Conservation (phyloP, 208 protist genomes). For the Endotrypanum monterogeii region DNA sequence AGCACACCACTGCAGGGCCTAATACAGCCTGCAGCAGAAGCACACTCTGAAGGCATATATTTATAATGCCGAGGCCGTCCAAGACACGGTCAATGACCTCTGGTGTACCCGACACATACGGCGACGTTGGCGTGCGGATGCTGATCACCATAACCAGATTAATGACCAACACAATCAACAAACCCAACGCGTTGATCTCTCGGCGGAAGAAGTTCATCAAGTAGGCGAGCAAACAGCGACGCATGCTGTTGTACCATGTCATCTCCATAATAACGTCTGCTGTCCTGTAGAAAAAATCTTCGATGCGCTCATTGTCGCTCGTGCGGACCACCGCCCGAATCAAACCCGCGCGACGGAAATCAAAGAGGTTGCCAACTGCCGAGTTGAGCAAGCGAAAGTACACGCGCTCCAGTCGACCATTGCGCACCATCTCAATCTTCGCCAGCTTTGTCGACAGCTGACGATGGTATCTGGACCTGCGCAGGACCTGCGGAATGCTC, state of each 20-base stretch:
- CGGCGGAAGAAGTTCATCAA: constrained; percentile 47
- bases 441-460: constrained; percentile 47
- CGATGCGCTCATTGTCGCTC: constrained; percentile 62
- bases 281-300: constrained; percentile 51
- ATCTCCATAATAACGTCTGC: constrained; percentile 58
- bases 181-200: constrained; percentile 42
- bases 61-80: constrained; percentile 34
- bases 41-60: constrained; percentile 47
- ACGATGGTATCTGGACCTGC: constrained; percentile 38
- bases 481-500: constrained; percentile 50
- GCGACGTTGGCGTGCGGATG: constrained; percentile 40
- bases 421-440: constrained; percentile 64
- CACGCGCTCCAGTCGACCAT: constrained; percentile 58
- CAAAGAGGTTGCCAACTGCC: constrained; percentile 44
- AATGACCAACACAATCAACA: constrained; percentile 46
- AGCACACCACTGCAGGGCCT: constrained; percentile 42
- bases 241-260: constrained; percentile 46
- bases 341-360: constrained; percentile 28
- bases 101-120: constrained; percentile 32
- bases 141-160: constrained; percentile 58
- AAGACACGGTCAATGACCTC: constrained; percentile 29
- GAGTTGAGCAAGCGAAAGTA: constrained; percentile 64
- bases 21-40: constrained; percentile 41
- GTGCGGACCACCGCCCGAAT: constrained; percentile 49
- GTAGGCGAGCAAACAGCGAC: constrained; percentile 30